Percentiles rank a stretch among this genome's conserved stretches.
These are phyloP conservation scores for Zarea fungicola DNA, from an alignment of 2,329 filamentous ascomycete species.

Conservation along the genomic window DNA sequence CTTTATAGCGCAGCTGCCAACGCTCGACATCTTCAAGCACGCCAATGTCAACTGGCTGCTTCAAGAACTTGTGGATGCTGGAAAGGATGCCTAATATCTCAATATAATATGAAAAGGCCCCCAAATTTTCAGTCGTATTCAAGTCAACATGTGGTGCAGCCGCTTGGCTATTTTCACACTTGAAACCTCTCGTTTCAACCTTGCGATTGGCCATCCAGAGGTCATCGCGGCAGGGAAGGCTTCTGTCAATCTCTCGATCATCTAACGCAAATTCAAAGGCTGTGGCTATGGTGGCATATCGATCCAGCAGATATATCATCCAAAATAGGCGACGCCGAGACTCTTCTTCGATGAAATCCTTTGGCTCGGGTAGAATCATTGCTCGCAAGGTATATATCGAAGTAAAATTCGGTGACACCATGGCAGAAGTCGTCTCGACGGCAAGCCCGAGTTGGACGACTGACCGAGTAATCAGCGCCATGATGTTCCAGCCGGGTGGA, in stretches of 20 bases:
- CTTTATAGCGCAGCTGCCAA: slow-evolving; percentile 84
- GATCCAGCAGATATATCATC: slow-evolving; percentile 88
- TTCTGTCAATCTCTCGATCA: slow-evolving; percentile 84
- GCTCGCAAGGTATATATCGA: slow-evolving; percentile 88
- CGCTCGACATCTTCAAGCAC: slow-evolving; percentile 78
- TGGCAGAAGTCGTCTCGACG: slow-evolving; percentile 74
- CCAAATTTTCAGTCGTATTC: slow-evolving; percentile 73
- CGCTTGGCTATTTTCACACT: slow-evolving; percentile 39
- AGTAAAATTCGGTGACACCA: slow-evolving; percentile 70
- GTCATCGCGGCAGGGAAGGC: slow-evolving; percentile 80
- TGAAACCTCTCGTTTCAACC: slow-evolving; percentile 82
- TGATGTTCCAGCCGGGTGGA: slow-evolving; percentile 85
- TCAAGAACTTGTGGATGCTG: slow-evolving; percentile 82
- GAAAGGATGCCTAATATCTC: slow-evolving; percentile 85
- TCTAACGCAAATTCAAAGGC: slow-evolving; percentile 88
- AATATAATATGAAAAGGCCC: slow-evolving; percentile 84
- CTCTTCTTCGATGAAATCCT: slow-evolving; percentile 86
- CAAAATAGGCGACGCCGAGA: slow-evolving; percentile 80
- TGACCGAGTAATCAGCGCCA: slow-evolving; percentile 81
- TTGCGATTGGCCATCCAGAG: slow-evolving; percentile 77
- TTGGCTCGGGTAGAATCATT: slow-evolving; percentile 76
- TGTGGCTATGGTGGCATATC: slow-evolving; percentile 85
- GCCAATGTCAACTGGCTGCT: slow-evolving; percentile 83
- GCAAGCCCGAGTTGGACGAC: slow-evolving; percentile 84
- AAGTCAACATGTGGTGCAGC: slow-evolving; percentile 54